Evolutionary conservation across 1,284 basidiomycete genomes (phyloP).

Genomic region (Cryptococcus amylolentus): DNA sequence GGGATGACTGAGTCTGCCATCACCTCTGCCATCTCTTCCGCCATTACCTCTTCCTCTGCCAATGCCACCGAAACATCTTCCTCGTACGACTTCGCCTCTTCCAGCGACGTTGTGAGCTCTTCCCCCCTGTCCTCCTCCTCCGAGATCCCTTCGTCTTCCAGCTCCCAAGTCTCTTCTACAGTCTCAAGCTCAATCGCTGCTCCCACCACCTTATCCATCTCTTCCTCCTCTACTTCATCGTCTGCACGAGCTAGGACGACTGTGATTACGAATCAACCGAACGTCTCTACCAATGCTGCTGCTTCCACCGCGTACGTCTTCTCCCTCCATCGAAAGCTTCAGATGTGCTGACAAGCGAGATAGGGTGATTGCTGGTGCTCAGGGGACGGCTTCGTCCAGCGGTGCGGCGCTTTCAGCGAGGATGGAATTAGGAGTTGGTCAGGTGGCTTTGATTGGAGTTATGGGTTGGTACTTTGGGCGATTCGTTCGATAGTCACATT

Average conservation of each 20-base stretch:
- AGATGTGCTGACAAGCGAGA: neutral
- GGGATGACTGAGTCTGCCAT: neutral
- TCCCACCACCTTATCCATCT: neutral
- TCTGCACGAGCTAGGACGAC: conserved; percentile 5
- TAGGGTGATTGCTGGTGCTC: neutral
- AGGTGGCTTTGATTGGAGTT: neutral
- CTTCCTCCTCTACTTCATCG: neutral
- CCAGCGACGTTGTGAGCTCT: neutral
- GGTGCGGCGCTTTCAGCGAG: neutral
- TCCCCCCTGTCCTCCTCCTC: neutral
- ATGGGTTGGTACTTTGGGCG: neutral
- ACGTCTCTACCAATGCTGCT: neutral
- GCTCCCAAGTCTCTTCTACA: neutral
- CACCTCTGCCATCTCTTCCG: neutral
- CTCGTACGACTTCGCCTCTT: no score
- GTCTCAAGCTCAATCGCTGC: neutral
- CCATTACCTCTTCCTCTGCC: neutral
- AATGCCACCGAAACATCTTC: neutral
- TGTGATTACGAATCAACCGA: neutral
- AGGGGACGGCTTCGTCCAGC: neutral
- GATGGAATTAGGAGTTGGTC: neutral
- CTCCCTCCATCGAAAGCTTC: no score
- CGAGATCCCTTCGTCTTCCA: neutral
- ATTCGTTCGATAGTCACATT: neutral
- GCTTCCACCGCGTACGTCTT: neutral